Base-by-base conservation (phyloP, 2,329 filamentous ascomycete species). In the Grosmannia serpens region DNA sequence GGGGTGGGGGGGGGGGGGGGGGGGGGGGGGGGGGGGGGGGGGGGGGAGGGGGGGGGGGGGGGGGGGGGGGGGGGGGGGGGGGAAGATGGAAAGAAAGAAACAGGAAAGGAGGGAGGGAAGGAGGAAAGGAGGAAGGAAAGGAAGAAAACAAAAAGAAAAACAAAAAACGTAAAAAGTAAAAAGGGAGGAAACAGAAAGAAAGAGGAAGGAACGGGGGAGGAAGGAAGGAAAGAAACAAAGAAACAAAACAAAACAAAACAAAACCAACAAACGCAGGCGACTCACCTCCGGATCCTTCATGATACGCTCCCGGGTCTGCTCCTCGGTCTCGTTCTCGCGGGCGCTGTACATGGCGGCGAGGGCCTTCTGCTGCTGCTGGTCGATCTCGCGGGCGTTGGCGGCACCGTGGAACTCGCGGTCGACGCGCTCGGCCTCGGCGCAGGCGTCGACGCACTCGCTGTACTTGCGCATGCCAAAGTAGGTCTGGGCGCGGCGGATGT, bases 401-500 rank as follows among this genome's bases (percentile, higher is more conserved):
- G 87, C 85, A 58, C 74, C 76, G 73, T 84, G 77, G 68, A 80
- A 72, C 65, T 84, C 83, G 60, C 79, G 80, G 71, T 99, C 94
- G 61, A 95, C 82, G 65, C 84, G 80, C 10, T 80, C 77, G 1
- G 95, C 94, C 70, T 91, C 89, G 46, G 83, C 83, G 75, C 91
- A 96, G 9, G 87, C 88, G 69, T 99, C 94, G 60, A 97, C 78
- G 69, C 89, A 95, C 72, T 91, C 92, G 73, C 87, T 96, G 79
- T 96, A 97, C 74, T 99, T 92, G 73, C 94, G 89, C 94, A 99
- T 99, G 67, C 91, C 91, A 65, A 94, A 91, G 73, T 92, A 89
- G 49, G 91, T 90, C 75, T 97, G 91, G 0, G 91, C 91, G 79
- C 96, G 97, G 70, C 94, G 87, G 67, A 99, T 87, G 74, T 97